phyloP scores from a whole-genome alignment of 257 asterid genomes.

The Ocimum tenuiflorum region DNA sequence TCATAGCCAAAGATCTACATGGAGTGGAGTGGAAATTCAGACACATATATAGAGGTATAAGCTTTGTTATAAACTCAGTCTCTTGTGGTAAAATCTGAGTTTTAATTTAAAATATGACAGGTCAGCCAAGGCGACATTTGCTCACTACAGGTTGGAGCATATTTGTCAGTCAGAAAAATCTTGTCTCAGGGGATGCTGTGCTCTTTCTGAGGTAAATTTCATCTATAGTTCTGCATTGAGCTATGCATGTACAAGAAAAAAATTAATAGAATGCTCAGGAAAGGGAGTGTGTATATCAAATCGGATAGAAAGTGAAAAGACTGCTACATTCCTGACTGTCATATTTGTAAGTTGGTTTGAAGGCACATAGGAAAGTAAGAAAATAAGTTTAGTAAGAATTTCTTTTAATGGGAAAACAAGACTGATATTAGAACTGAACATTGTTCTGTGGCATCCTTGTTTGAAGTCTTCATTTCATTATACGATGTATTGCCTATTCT shows the following conservation, averaged over 20 bases:
- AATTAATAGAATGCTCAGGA: background rate
- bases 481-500: background rate
- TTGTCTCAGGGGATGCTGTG: slow-evolving; percentile 86
- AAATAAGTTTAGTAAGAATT: background rate
- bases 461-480: background rate
- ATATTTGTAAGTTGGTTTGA: background rate
- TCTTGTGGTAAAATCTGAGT: slow-evolving; percentile 16
- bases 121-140: slow-evolving; percentile 98
- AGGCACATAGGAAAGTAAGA: background rate
- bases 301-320: background rate
- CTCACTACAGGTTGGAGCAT: slow-evolving; percentile 98
- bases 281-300: background rate
- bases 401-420: background rate
- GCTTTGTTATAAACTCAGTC: background rate
- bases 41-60: slow-evolving; percentile 89
- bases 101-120: slow-evolving; percentile 38
- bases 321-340: background rate
- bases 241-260: background rate
- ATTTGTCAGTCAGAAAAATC: slow-evolving; percentile 88
- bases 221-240: background rate
- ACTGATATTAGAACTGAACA: background rate
- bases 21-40: slow-evolving; percentile 97
- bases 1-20: slow-evolving; percentile 82
- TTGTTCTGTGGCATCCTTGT: background rate
- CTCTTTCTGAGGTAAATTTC: slow-evolving; percentile 70